A percentile compares a stretch with the other conserved stretches of the same genome.
phyloP scores from a whole-genome alignment of 164 flowering plant species.

The Tinospora cordifolia region DNA sequence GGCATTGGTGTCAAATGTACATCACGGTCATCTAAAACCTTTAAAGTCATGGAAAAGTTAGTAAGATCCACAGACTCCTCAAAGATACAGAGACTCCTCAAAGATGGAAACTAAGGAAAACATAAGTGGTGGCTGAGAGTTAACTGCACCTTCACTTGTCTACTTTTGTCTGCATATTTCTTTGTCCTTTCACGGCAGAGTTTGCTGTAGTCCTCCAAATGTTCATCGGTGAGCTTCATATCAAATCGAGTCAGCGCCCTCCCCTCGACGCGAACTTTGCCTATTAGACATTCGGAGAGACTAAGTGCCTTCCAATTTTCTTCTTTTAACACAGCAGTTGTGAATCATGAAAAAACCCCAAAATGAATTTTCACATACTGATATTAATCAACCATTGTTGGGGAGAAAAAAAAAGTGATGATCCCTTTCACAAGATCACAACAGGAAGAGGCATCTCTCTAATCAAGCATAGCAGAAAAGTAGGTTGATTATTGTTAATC shows the following conservation, averaged over 20 bases:
- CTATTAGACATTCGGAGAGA: slow-evolving; percentile 26
- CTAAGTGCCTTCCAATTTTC: slow-evolving; percentile 5
- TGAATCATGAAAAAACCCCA: not conserved
- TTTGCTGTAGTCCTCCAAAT: slow-evolving; percentile 55
- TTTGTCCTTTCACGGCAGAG: slow-evolving; percentile 75
- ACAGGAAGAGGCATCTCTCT: not conserved
- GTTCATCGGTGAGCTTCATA: slow-evolving; percentile 62
- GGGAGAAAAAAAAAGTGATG: not conserved
- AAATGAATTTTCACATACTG: not conserved
- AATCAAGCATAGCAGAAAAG: not conserved
- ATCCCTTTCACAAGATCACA: not conserved
- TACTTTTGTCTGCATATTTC: slow-evolving; percentile 50
- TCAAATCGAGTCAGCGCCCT: slow-evolving; percentile 73
- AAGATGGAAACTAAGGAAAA: not conserved
- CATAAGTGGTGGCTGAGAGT: not conserved
- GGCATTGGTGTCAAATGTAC: slow-evolving; percentile 63
- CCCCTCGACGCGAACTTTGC: slow-evolving; percentile 70
- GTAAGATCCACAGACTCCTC: not conserved
- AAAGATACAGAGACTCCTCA: not conserved
- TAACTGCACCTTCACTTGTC: slow-evolving; percentile 62
- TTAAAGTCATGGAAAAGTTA: slow-evolving; percentile 2
- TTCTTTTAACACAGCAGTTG: too few species aligned
- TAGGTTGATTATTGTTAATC: not conserved
- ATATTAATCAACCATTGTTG: too few species aligned
- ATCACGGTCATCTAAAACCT: slow-evolving; percentile 60